Conservation (phyloP, 169 alveolate genomes). For the Plasmodium malariae region DNA sequence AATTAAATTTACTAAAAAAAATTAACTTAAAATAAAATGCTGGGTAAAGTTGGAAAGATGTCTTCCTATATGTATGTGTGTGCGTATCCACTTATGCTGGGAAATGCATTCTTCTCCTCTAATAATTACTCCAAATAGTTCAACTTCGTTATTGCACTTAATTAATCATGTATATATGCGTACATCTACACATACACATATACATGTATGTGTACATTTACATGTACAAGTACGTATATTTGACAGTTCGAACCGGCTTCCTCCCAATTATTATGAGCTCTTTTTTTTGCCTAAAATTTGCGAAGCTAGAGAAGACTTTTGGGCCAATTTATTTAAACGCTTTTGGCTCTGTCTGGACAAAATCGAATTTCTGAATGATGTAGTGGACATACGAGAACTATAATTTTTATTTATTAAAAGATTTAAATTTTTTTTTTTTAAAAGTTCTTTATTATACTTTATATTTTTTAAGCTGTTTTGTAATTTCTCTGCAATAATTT, state of each 20-base stretch:
- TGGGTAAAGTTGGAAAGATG: too few species aligned
- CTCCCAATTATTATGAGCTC: neutral
- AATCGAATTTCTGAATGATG: slow-evolving; percentile 55
- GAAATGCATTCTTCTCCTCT: too few species aligned
- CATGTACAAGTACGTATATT: neutral
- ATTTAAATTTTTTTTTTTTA: slow-evolving; percentile 50
- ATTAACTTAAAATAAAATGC: too few species aligned
- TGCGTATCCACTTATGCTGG: too few species aligned
- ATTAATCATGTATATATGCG: too few species aligned
- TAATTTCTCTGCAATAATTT: slow-evolving; percentile 78
- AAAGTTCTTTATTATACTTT: slow-evolving; percentile 58
- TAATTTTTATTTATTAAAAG: slow-evolving; percentile 28
- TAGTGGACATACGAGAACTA: slow-evolving; percentile 52
- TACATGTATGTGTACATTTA: too few species aligned
- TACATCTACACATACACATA: too few species aligned
- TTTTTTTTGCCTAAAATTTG: slow-evolving; percentile 22
- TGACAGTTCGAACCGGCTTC: too few species aligned
- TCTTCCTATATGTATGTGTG: too few species aligned
- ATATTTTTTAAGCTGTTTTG: slow-evolving; percentile 41
- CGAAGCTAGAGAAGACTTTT: slow-evolving; percentile 53
- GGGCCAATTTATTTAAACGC: slow-evolving; percentile 37
- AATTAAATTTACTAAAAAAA: too few species aligned
- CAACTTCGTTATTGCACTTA: too few species aligned
- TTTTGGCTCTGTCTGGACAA: slow-evolving; percentile 52
- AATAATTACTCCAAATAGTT: too few species aligned